These are phyloP conservation scores for Aspergillus baeticus DNA, from an alignment of 495 filamentous ascomycete genomes.

Conservation along the genomic window DNA sequence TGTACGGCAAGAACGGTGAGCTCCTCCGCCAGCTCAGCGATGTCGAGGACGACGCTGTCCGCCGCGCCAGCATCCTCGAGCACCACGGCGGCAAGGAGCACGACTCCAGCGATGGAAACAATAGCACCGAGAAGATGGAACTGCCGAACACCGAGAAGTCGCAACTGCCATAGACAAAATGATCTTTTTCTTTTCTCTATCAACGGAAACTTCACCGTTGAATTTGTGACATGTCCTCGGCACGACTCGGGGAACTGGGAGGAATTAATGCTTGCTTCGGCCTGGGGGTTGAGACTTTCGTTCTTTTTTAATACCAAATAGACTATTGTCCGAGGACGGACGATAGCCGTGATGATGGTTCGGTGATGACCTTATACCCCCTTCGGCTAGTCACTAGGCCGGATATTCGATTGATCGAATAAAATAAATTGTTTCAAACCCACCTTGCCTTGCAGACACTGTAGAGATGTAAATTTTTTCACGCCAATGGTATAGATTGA, in stretches of 20 bases:
- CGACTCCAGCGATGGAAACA: conserved; percentile 32
- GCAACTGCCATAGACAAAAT: not conserved
- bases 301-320: too few species aligned
- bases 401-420: not conserved
- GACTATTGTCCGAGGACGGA: too few species aligned
- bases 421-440: not conserved
- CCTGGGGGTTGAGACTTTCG: too few species aligned
- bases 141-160: too few species aligned
- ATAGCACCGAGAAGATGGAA: conserved; percentile 27
- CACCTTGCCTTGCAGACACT: not conserved
- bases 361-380: not conserved
- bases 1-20: conserved; percentile 72
- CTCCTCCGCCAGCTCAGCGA: conserved; percentile 43
- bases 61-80: conserved; percentile 30
- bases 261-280: too few species aligned
- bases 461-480: too few species aligned
- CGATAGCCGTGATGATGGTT: not conserved
- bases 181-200: not conserved
- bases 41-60: conserved; percentile 37
- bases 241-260: too few species aligned
- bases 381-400: not conserved
- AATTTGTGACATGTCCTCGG: too few species aligned
- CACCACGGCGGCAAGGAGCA: conserved; percentile 24
- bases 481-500: too few species aligned
- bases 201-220: too few species aligned